A percentile compares a stretch with the other conserved stretches of the same genome.
phyloP scores from a whole-genome alignment of 2,329 filamentous ascomycete species.

The Pseudomassariella vexata region DNA sequence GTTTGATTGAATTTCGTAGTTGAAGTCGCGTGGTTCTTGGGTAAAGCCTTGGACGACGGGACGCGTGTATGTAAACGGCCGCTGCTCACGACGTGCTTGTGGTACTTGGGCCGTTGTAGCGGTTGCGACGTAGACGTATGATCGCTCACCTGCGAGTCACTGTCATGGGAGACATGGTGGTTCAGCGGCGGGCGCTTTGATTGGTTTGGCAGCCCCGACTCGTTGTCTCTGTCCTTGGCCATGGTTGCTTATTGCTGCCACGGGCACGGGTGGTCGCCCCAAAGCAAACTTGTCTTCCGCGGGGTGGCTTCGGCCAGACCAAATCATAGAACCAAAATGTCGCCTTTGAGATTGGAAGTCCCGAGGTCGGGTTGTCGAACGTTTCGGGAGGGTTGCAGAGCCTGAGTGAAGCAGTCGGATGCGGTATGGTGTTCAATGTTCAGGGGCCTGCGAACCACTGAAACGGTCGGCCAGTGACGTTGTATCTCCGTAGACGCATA shows the following conservation, averaged over 20 bases:
- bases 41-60: constrained; percentile 45
- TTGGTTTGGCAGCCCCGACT: constrained; percentile 23
- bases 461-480: too few species aligned
- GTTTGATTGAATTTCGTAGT: constrained; percentile 12
- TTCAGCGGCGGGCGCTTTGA: constrained; percentile 44
- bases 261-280: constrained; percentile 3
- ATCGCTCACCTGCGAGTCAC: constrained; percentile 29
- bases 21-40: constrained; percentile 29
- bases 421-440: too few species aligned
- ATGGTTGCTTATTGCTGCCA: constrained; percentile 14
- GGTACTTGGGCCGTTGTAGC: constrained; percentile 24
- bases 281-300: too few species aligned
- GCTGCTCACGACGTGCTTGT: constrained; percentile 40
- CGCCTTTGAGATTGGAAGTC: neutral
- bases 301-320: too few species aligned
- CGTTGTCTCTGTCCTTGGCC: constrained; percentile 35
- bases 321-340: neutral
- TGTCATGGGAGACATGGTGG: constrained; percentile 23
- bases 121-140: constrained; percentile 21
- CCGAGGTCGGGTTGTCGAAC: too few species aligned
- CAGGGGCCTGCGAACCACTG: too few species aligned
- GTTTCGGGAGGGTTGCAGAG: too few species aligned
- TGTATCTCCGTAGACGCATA: too few species aligned
- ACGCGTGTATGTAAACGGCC: constrained; percentile 45
- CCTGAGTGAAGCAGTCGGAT: too few species aligned